These are phyloP conservation scores for Aureobasidium lini DNA, from an alignment of 2,329 filamentous ascomycete species.

Conservation along the genomic window DNA sequence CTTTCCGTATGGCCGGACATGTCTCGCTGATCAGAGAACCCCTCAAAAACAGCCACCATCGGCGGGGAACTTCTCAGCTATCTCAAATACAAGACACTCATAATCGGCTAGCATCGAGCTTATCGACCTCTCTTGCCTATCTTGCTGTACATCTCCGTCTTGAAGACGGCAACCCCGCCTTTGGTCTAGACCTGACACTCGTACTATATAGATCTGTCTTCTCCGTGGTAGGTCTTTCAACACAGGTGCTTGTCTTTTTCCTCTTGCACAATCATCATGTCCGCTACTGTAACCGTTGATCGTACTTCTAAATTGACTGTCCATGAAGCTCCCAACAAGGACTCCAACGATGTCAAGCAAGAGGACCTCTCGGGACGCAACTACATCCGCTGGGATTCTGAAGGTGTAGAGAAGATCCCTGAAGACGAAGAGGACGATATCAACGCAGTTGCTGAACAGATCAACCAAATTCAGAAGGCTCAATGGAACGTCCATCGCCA, in stretches of 20 bases:
- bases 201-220: not conserved
- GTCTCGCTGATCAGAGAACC: not conserved
- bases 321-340: conserved; percentile 12
- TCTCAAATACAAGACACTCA: not conserved
- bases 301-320: conserved; percentile 15
- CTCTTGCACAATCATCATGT: not conserved
- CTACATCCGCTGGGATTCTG: conserved; percentile 36
- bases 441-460: conserved; percentile 38
- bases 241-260: not conserved
- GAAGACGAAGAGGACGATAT: conserved; percentile 38
- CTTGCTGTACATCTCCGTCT: not conserved
- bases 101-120: not conserved
- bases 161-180: not conserved
- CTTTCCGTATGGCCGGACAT: conserved; percentile 8
- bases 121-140: not conserved
- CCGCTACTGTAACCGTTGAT: conserved; percentile 10
- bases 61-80: conserved; percentile 1
- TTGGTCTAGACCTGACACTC: not conserved
- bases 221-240: not conserved
- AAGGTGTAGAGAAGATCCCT: conserved; percentile 35
- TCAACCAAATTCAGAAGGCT: conserved; percentile 39
- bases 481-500: conserved; percentile 38
- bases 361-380: conserved; percentile 20
- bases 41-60: not conserved
- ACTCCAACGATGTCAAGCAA: not conserved